Evolutionary conservation across 768 basidiomycete genomes (phyloP).

Genomic region (Boletus subparvulus): DNA sequence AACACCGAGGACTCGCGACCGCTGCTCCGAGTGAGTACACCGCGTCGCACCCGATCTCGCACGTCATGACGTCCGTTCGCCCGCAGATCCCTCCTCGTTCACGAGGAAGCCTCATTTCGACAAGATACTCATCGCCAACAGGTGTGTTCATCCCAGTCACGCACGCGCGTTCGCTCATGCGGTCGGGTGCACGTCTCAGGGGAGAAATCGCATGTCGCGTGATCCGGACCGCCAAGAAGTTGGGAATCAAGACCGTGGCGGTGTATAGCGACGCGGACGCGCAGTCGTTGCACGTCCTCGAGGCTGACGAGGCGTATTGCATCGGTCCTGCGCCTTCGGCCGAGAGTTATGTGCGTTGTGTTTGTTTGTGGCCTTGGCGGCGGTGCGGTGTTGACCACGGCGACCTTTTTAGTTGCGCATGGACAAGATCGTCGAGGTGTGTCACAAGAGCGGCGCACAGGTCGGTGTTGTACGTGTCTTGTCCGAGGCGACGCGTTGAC

Average conservation of each 20-base stretch:
- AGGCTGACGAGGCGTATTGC: constrained; percentile 90
- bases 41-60: background rate
- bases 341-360: constrained; percentile 77
- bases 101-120: constrained; percentile 63
- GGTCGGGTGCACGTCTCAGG: constrained; percentile 39
- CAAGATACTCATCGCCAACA: constrained; percentile 90
- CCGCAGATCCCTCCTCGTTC: constrained; percentile 1
- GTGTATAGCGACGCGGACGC: constrained; percentile 89
- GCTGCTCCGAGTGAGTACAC: constrained; percentile 17
- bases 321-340: constrained; percentile 89
- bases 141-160: constrained; percentile 37
- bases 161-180: background rate
- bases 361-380: background rate
- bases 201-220: constrained; percentile 97
- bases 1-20: constrained; percentile 19
- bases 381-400: background rate
- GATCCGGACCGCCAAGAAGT: constrained; percentile 82
- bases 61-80: background rate
- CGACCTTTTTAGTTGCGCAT: constrained; percentile 60
- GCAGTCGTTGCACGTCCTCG: constrained; percentile 75
- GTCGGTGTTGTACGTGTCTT: constrained; percentile 38
- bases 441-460: constrained; percentile 80
- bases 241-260: constrained; percentile 90
- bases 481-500: background rate
- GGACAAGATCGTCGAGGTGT: constrained; percentile 87